Percentiles rank a stretch among this genome's conserved stretches.
phyloP scores from a whole-genome alignment of 164 flowering plant genomes.

The Vitis riparia region DNA sequence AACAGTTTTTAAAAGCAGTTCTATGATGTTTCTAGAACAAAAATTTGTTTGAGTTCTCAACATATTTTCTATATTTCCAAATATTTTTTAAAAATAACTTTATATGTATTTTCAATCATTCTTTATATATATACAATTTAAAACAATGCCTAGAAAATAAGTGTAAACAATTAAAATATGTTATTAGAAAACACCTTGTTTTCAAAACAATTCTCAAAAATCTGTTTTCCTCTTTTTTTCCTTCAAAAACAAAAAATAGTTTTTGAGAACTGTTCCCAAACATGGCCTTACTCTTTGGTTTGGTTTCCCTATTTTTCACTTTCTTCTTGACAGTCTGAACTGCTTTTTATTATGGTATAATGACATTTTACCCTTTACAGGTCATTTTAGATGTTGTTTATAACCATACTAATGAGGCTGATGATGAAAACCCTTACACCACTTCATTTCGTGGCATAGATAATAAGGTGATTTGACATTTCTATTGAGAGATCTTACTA shows the following conservation, averaged over 20 bases:
- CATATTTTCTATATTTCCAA: no score
- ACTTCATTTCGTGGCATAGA: constrained; percentile 98
- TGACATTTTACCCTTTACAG: constrained; percentile 33
- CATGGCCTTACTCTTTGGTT: background rate
- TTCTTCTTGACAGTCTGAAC: background rate
- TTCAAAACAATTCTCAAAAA: no score
- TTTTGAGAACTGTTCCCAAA: no score
- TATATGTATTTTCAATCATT: no score
- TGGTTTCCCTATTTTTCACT: background rate
- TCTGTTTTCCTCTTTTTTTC: background rate
- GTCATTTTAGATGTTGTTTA: constrained; percentile 98
- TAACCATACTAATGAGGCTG: constrained; percentile 97
- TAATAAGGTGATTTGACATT: constrained; percentile 60
- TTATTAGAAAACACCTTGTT: no score
- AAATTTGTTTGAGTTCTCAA: no score
- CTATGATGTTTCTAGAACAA: background rate
- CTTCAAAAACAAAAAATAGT: no score
- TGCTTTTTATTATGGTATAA: background rate
- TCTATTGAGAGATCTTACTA: background rate
- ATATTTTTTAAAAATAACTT: no score
- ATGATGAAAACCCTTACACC: constrained; percentile 76
- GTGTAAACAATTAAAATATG: no score
- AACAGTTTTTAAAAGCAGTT: no score
- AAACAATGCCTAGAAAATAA: no score
- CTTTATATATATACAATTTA: no score